Conservation (phyloP, 495 filamentous ascomycete species). For the Hyphodiscus hymeniophilus region DNA sequence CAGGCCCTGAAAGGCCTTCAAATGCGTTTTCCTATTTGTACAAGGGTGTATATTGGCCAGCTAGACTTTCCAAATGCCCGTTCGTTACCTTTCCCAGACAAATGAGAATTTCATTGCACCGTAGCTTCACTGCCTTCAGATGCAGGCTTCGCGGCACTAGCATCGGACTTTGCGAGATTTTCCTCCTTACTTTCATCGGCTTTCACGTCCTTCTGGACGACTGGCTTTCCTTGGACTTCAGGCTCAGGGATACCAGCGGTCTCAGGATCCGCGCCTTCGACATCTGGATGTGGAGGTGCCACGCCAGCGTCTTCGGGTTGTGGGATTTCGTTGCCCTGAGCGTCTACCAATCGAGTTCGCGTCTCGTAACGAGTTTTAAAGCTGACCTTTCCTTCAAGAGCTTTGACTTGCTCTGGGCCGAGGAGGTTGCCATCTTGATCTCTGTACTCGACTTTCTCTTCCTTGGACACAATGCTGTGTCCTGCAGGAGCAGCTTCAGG, state of each 20-base stretch:
- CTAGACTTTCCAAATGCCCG: constrained; percentile 2
- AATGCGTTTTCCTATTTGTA: too few relatives aligned
- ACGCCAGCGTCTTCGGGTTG: constrained; percentile 32
- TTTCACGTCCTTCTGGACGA: constrained; percentile 30
- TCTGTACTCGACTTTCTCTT: constrained; percentile 88
- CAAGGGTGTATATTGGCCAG: background rate
- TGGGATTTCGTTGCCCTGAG: constrained; percentile 59
- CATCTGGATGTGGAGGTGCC: constrained; percentile 78
- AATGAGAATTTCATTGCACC: constrained; percentile 35
- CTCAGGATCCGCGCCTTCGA: constrained; percentile 63
- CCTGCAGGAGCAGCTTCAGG: constrained; percentile 32
- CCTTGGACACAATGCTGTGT: constrained; percentile 51
- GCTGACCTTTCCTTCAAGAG: constrained; percentile 80
- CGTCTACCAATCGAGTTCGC: constrained; percentile 74
- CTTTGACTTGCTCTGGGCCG: constrained; percentile 72
- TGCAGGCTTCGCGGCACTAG: constrained; percentile 55
- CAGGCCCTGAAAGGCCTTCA: too few relatives aligned
- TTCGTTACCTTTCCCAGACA: constrained; percentile 2
- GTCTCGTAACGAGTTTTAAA: constrained; percentile 95
- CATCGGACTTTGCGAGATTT: constrained; percentile 46
- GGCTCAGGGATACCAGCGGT: constrained; percentile 33
- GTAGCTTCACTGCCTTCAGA: constrained; percentile 69
- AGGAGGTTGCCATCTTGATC: constrained; percentile 90
- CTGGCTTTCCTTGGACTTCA: constrained; percentile 23
- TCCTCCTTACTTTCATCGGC: constrained; percentile 56